A percentile compares a stretch with the other conserved stretches of the same genome.
phyloP scores from a whole-genome alignment of 2,329 filamentous ascomycete species.

The Colletotrichum agaves region DNA sequence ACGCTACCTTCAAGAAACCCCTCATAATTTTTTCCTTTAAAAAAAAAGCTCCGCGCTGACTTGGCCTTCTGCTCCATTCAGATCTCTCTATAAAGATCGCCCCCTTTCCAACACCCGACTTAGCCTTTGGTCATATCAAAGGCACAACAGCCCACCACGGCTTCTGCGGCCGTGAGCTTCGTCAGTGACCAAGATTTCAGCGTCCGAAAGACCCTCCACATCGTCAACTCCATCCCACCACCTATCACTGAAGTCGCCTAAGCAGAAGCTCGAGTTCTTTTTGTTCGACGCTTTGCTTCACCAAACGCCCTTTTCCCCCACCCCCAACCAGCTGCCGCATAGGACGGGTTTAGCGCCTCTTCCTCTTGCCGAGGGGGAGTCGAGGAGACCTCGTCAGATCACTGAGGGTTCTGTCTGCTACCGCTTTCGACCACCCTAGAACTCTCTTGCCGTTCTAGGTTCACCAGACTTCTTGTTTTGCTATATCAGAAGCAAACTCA shows the following conservation, averaged over 20 bases:
- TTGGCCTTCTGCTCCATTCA: background rate
- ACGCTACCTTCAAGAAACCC: background rate
- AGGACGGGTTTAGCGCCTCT: slow-evolving; percentile 97
- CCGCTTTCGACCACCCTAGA: slow-evolving; percentile 96
- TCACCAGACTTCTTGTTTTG: slow-evolving; percentile 34
- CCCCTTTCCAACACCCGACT: slow-evolving; percentile 32
- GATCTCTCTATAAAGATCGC: slow-evolving; percentile 38
- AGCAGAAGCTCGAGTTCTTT: slow-evolving; percentile 58
- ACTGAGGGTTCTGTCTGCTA: slow-evolving; percentile 91
- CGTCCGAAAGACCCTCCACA: slow-evolving; percentile 71
- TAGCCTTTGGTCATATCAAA: slow-evolving; percentile 77
- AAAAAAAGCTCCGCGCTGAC: slow-evolving; percentile 12
- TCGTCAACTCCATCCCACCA: slow-evolving; percentile 70
- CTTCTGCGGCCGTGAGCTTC: slow-evolving; percentile 69
- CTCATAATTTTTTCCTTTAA: slow-evolving; percentile 11
- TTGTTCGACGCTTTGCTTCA: slow-evolving; percentile 62
- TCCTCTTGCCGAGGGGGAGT: slow-evolving; percentile 99
- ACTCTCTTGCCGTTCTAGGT: slow-evolving; percentile 51
- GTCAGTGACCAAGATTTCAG: slow-evolving; percentile 78
- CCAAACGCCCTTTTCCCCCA: slow-evolving; percentile 63
- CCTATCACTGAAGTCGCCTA: slow-evolving; percentile 63
- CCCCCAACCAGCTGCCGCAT: slow-evolving; percentile 97
- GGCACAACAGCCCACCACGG: slow-evolving; percentile 68
- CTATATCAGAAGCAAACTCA: background rate
- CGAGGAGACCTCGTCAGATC: slow-evolving; percentile 96